Base-by-base conservation (phyloP, 2,329 filamentous ascomycete species). In the Periconia digitata region DNA sequence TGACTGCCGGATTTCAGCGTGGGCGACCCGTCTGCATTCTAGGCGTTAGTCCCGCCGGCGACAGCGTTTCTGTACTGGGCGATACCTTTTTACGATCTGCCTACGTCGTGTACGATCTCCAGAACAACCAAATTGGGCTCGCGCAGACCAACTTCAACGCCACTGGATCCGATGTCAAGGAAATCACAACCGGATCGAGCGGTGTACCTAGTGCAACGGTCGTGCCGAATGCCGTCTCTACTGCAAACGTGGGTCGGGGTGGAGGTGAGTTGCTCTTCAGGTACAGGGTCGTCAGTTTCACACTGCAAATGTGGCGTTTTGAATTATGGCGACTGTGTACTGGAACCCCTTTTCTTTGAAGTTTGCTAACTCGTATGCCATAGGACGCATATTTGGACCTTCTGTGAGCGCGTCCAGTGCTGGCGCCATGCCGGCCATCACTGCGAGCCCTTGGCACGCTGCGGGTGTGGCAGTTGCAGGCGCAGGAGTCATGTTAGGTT, bases 11-110 rank as follows among this genome's bases (percentile, higher is more conserved):
- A 35, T 68, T 72, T 42, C 56, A 58, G 29, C 59, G 71, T 20
- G 73, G 73, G 39, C 54, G 74, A 29, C 63, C 68, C 8, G 54
- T 77, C 36, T 79, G 76, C 55, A 76, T 79, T 37, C 62, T 79
- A 15, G 71, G 69, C 42, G 79, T 85, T 55, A 71, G 69, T 3
- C 79, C 80, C 0, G 72, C 79, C 0, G 76, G 73, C 27, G 68
- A 70, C 53, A 76, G 73, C 18, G 67, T 74, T 2, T 65, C 76
- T 6, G 77, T 84, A 6, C 74, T 85, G 1, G 83, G 83, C 23
- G 82, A 85, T 63, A 85, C 82, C 0, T 85, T 85, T 70, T 69
- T 85, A 15, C 79, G 82, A 46, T 81, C 76, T 46, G 82, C 82
- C 2, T 85, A 85, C 60, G 80, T 85, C 38, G 83, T 85, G 2